phyloP scores from a whole-genome alignment of 768 basidiomycete species.

The Suillus subaureus region DNA sequence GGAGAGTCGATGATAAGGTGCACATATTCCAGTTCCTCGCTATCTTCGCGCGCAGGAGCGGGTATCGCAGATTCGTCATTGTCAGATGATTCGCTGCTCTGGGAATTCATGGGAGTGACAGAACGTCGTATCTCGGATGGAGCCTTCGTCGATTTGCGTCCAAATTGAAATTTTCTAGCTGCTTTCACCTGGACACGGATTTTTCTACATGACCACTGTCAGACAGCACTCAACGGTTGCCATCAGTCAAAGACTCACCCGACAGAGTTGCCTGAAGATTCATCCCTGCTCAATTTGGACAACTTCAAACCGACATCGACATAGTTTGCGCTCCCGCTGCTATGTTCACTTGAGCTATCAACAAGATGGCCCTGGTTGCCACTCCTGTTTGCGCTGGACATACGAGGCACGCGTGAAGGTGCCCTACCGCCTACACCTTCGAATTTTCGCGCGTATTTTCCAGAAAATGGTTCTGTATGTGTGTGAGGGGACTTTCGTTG shows the following conservation, averaged over 20 bases:
- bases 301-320: not conserved
- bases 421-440: not conserved
- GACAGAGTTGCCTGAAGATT: not conserved
- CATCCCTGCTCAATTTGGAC: not conserved
- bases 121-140: not conserved
- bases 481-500: not conserved
- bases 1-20: not conserved
- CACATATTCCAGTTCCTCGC: conserved; percentile 2
- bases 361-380: not conserved
- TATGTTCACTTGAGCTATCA: not conserved
- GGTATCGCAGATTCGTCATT: not conserved
- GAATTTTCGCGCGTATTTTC: conserved; percentile 2
- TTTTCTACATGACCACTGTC: not conserved
- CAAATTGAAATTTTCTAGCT: conserved; percentile 16
- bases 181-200: conserved; percentile 14
- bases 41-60: not conserved
- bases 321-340: not conserved
- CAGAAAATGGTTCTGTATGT: not conserved
- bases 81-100: conserved; percentile 4
- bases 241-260: not conserved
- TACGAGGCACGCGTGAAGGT: not conserved
- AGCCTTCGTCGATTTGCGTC: conserved; percentile 16
- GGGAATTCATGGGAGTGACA: not conserved
- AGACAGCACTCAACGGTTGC: not conserved
- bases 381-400: not conserved